Conservation (phyloP, 2,329 filamentous ascomycete species). For the Fusarium sp. region DNA sequence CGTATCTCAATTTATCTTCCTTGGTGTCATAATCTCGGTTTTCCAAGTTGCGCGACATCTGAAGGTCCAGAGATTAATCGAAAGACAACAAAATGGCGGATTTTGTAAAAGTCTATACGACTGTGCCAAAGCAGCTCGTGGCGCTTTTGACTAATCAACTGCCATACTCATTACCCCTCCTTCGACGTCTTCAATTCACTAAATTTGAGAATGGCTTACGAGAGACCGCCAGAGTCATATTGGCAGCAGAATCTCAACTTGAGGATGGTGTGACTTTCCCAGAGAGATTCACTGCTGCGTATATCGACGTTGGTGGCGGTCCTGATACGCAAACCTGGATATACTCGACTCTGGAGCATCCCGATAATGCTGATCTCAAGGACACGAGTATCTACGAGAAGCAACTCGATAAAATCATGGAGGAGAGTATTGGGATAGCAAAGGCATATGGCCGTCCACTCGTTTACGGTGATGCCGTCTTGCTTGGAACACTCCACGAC, state of each 20-base stretch:
- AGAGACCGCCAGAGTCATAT: conserved; percentile 58
- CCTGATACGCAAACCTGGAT: conserved; percentile 76
- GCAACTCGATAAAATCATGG: conserved; percentile 52
- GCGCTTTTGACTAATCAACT: conserved; percentile 62
- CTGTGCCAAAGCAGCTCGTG: conserved; percentile 56
- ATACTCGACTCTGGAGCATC: conserved; percentile 65
- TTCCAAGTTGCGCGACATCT: not conserved
- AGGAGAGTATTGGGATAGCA: conserved; percentile 48
- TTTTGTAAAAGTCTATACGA: conserved; percentile 41
- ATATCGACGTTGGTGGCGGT: conserved; percentile 69
- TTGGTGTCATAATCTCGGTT: not conserved
- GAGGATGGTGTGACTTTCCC: not conserved
- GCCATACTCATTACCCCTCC: conserved; percentile 70
- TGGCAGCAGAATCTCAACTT: conserved; percentile 45
- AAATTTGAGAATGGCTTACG: conserved; percentile 57
- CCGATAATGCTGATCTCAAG: conserved; percentile 1
- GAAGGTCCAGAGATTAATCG: no score
- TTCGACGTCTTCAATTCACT: conserved; percentile 73
- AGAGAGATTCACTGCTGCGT: conserved; percentile 65
- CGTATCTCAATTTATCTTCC: not conserved
- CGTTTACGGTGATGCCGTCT: conserved; percentile 47
- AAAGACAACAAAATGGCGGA: conserved; percentile 24
- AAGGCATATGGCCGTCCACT: conserved; percentile 36
- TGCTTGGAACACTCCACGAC: conserved; percentile 54
- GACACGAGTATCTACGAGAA: conserved; percentile 43